These are phyloP conservation scores for Apiotrichum domesticum DNA, from an alignment of 1,284 basidiomycete species.

Conservation along the genomic window DNA sequence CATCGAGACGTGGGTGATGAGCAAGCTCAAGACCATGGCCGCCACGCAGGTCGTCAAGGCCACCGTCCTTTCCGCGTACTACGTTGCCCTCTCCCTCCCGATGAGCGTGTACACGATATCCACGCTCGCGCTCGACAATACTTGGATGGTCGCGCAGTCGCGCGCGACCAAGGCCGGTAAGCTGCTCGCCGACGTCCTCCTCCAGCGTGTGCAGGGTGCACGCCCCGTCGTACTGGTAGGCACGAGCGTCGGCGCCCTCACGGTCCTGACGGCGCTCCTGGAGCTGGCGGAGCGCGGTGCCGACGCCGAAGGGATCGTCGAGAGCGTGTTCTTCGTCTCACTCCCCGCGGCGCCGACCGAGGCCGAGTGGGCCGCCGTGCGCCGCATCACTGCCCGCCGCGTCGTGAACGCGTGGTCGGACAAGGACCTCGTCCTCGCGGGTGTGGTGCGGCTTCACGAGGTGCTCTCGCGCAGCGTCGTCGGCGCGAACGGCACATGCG, in stretches of 20 bases:
- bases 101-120: slow-evolving; percentile 39
- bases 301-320: slow-evolving; percentile 46
- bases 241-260: slow-evolving; percentile 53
- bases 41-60: slow-evolving; percentile 35
- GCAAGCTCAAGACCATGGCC: slow-evolving; percentile 42
- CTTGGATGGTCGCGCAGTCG: slow-evolving; percentile 49
- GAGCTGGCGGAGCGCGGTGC: slow-evolving; percentile 45
- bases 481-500: slow-evolving; percentile 35
- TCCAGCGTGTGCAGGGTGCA: slow-evolving; percentile 53
- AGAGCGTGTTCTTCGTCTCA: slow-evolving; percentile 51
- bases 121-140: slow-evolving; percentile 45
- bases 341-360: slow-evolving; percentile 49
- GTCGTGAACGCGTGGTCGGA: slow-evolving; percentile 51
- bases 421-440: slow-evolving; percentile 52
- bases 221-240: slow-evolving; percentile 53
- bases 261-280: slow-evolving; percentile 51
- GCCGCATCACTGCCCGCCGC: slow-evolving; percentile 49
- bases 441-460: slow-evolving; percentile 52
- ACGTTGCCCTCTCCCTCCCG: slow-evolving; percentile 53
- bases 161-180: slow-evolving; percentile 52
- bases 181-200: slow-evolving; percentile 53
- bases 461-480: slow-evolving; percentile 48
- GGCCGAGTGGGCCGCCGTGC: slow-evolving; percentile 48
- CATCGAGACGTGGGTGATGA: slow-evolving; percentile 46
- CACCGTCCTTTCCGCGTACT: slow-evolving; percentile 41